Evolutionary conservation across 495 filamentous ascomycete genomes (phyloP).

Genomic region (Podospora conica): DNA sequence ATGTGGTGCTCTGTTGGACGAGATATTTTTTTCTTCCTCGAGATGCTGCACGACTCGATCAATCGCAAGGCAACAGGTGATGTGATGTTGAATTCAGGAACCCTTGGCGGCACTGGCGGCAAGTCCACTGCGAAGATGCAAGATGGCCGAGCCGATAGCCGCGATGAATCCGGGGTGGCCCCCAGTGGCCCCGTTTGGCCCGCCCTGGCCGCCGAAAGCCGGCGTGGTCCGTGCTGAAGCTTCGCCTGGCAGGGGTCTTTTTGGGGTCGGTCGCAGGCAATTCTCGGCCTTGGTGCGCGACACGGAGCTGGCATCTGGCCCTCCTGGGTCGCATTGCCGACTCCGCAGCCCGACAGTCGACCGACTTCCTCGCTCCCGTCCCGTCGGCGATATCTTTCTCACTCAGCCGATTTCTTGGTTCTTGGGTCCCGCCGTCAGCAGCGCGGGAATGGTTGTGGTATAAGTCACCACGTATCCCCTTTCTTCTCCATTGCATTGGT

Average conservation of each 20-base stretch:
- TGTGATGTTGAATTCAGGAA: neutral
- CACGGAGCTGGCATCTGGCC: conserved; percentile 4
- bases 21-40: neutral
- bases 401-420: neutral
- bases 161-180: conserved; percentile 5
- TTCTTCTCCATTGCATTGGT: neutral
- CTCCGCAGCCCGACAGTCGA: conserved; percentile 3
- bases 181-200: neutral
- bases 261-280: neutral
- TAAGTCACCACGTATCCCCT: neutral
- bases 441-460: neutral
- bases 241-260: conserved; percentile 3
- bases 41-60: neutral
- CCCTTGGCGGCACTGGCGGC: neutral
- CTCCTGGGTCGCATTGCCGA: neutral
- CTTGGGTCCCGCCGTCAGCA: neutral
- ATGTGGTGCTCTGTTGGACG: neutral
- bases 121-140: no score
- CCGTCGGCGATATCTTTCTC: neutral
- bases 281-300: neutral
- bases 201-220: conserved; percentile 7
- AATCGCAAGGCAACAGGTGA: neutral
- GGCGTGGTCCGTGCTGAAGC: conserved; percentile 18
- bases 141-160: neutral
- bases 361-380: neutral